Evolutionary conservation across 164 flowering plant species (phyloP).

Genomic region (Annona squamosa): DNA sequence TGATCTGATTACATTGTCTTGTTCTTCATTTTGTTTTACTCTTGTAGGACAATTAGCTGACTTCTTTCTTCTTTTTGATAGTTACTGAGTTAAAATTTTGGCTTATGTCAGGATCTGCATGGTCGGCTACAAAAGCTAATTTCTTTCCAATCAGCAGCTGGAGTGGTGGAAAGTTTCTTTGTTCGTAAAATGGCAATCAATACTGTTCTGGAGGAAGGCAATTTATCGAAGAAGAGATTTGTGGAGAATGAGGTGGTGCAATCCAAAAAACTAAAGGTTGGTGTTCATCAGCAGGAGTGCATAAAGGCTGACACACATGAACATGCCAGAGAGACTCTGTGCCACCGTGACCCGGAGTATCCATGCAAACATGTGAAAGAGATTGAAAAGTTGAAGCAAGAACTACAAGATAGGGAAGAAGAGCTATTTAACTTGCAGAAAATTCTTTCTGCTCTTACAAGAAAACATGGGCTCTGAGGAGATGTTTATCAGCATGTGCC

Average conservation of each 20-base stretch:
- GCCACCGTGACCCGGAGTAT: neutral
- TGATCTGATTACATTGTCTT: too few species aligned
- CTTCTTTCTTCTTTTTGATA: too few species aligned
- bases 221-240: slow-evolving; percentile 31
- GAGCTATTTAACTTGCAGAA: slow-evolving; percentile 41
- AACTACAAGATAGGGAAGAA: slow-evolving; percentile 33
- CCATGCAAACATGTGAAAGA: slow-evolving; percentile 38
- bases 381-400: slow-evolving; percentile 37
- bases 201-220: neutral
- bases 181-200: slow-evolving; percentile 34
- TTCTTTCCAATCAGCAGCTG: slow-evolving; percentile 22
- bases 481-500: neutral
- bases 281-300: slow-evolving; percentile 6
- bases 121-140: slow-evolving; percentile 15
- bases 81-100: too few species aligned
- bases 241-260: slow-evolving; percentile 5
- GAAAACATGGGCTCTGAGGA: slow-evolving; percentile 45
- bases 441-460: slow-evolving; percentile 43
- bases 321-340: neutral
- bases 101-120: neutral
- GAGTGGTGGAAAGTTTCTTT: slow-evolving; percentile 17
- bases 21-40: too few species aligned
- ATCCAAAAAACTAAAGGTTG: slow-evolving; percentile 26
- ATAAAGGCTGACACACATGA: neutral
- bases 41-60: too few species aligned